Evolutionary conservation across 345 rosid species (phyloP).

Genomic region (Bruguiera parviflora): DNA sequence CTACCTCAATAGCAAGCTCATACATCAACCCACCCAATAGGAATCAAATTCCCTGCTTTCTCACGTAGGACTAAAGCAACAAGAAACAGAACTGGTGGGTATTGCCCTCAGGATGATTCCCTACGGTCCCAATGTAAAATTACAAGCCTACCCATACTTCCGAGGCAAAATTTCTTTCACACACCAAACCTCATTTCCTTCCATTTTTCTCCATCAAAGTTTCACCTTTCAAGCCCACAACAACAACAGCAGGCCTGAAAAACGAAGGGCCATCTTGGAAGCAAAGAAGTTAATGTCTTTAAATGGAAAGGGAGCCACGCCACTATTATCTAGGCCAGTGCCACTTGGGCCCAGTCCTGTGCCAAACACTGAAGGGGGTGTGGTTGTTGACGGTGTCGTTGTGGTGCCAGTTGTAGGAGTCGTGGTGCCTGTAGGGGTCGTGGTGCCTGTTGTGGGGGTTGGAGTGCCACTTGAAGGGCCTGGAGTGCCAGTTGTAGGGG

Average conservation of each 20-base stretch:
- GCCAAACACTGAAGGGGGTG: constrained; percentile 25
- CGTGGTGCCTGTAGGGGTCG: neutral
- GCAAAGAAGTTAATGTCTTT: constrained; percentile 17
- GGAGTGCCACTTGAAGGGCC: constrained; percentile 20
- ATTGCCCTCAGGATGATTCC: constrained; percentile 19
- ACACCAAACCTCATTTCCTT: constrained; percentile 12
- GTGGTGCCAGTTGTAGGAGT: constrained; percentile 16
- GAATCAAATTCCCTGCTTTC: constrained; percentile 43
- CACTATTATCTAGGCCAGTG: constrained; percentile 20
- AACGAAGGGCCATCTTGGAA: constrained; percentile 2
- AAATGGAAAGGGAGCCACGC: constrained; percentile 5
- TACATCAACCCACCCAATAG: constrained; percentile 17
- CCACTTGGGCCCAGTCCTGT: constrained; percentile 33
- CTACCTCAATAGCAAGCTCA: constrained; percentile 14
- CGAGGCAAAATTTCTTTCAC: constrained; percentile 43
- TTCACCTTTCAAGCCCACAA: constrained; percentile 22
- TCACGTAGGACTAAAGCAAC: neutral
- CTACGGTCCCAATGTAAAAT: constrained; percentile 10
- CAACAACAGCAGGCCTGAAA: constrained; percentile 20
- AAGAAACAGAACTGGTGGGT: constrained; percentile 20
- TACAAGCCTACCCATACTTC: constrained; percentile 19
- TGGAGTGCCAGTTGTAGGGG: constrained; percentile 20
- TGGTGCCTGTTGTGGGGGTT: neutral
- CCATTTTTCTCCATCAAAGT: no score
- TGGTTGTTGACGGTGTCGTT: constrained; percentile 16